Evolutionary conservation across 768 basidiomycete species (phyloP).

Genomic region (Leccinellum rugosiceps): DNA sequence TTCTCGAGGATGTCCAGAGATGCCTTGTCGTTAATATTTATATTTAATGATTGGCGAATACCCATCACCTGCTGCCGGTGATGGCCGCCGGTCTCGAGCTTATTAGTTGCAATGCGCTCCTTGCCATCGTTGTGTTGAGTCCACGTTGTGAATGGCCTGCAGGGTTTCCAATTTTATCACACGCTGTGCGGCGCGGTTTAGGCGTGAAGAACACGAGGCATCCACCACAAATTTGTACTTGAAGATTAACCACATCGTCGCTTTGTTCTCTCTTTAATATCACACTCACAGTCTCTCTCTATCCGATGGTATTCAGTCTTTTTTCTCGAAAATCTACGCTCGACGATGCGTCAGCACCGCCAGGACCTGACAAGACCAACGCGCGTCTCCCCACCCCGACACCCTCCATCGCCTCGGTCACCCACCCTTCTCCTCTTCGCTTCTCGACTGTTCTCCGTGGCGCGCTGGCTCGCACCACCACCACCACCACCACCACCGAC

Average conservation of each 20-base stretch:
- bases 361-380: not conserved
- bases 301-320: constrained; percentile 46
- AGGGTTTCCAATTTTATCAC: constrained; percentile 2
- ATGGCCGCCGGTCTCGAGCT: too few species aligned
- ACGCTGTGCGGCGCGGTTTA: constrained; percentile 3
- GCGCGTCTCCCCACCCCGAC: constrained; percentile 52
- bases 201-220: constrained; percentile 24
- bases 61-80: too few species aligned
- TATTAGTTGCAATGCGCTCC: too few species aligned
- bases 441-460: constrained; percentile 15
- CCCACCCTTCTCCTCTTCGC: constrained; percentile 22
- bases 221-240: too few species aligned
- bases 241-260: constrained; percentile 2
- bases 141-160: too few species aligned
- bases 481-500: too few species aligned
- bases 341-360: constrained; percentile 5
- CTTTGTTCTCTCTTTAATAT: constrained; percentile 12
- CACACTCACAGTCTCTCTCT: too few species aligned
- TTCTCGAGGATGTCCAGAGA: too few species aligned
- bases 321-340: constrained; percentile 35
- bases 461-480: constrained; percentile 18
- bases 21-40: too few species aligned
- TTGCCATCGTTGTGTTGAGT: too few species aligned
- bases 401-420: constrained; percentile 42
- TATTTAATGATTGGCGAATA: too few species aligned